These are phyloP conservation scores for Leptomonas seymouri DNA, from an alignment of 208 protist genomes.

Conservation along the genomic window DNA sequence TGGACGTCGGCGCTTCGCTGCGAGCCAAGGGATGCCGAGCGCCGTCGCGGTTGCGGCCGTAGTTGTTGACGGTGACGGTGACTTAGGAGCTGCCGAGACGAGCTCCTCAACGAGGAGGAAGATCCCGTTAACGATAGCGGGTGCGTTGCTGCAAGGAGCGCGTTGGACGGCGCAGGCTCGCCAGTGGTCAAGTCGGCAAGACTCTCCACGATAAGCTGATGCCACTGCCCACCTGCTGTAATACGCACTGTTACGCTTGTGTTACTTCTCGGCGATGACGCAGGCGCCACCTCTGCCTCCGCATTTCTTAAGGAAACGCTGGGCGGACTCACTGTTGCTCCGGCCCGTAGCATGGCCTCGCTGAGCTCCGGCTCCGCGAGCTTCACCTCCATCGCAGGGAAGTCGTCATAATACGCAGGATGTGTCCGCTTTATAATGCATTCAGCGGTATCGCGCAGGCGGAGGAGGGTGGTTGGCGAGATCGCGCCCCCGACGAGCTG, in stretches of 20 bases:
- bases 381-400: conserved; percentile 40
- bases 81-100: not conserved
- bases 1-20: not conserved
- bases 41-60: not conserved
- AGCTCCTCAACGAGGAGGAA: not conserved
- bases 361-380: conserved; percentile 24
- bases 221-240: conserved; percentile 37
- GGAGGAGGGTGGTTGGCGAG: conserved; percentile 32
- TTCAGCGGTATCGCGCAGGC: conserved; percentile 20
- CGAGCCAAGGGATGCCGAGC: not conserved
- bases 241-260: conserved; percentile 15
- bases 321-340: conserved; percentile 5
- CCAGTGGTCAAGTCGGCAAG: conserved; percentile 29
- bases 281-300: not conserved
- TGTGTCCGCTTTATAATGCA: conserved; percentile 19
- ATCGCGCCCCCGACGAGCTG: conserved; percentile 28
- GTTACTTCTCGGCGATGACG: too few species aligned
- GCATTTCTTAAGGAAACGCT: too few species aligned
- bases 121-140: not conserved
- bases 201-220: conserved; percentile 35
- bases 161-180: not conserved
- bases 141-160: not conserved
- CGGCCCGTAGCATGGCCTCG: conserved; percentile 24
- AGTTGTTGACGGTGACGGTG: not conserved
- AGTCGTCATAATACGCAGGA: conserved; percentile 38